Conservation (phyloP, 2,329 filamentous ascomycete species). For the Annulohypoxylon truncatum region DNA sequence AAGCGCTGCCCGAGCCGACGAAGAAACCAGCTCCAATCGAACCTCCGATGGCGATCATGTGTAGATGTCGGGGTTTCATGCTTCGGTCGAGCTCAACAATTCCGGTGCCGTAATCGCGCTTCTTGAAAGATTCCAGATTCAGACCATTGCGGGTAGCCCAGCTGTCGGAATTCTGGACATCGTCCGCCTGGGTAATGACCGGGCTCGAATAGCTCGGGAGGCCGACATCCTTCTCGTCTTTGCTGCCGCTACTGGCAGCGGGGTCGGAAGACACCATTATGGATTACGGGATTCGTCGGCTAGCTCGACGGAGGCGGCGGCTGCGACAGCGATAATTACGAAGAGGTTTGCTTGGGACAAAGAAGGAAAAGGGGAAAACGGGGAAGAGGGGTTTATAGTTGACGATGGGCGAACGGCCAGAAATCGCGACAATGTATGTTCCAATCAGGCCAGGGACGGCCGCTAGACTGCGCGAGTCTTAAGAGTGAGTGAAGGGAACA, state of each 20-base stretch:
- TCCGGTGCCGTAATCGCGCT: conserved; percentile 52
- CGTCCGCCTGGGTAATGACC: conserved; percentile 29
- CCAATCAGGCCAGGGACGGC: conserved; percentile 19
- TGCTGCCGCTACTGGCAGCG: conserved; percentile 40
- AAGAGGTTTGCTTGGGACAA: background rate
- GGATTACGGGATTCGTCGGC: conserved; percentile 5
- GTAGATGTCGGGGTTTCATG: conserved; percentile 62
- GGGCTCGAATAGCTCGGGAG: conserved; percentile 42
- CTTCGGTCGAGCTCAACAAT: conserved; percentile 54
- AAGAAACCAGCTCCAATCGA: conserved; percentile 73
- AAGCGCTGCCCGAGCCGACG: conserved; percentile 66
- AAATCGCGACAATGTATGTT: conserved; percentile 17
- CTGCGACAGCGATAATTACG: background rate
- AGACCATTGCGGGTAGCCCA: conserved; percentile 56
- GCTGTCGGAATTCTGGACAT: conserved; percentile 44
- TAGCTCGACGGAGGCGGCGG: background rate
- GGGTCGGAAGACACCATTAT: conserved; percentile 43
- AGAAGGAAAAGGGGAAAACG: background rate
- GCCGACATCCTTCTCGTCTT: conserved; percentile 48
- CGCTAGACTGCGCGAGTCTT: conserved; percentile 10
- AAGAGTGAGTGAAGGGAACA: conserved; percentile 14
- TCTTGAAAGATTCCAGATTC: conserved; percentile 56
- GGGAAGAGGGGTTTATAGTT: background rate
- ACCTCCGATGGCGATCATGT: conserved; percentile 66
- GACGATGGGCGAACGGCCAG: conserved; percentile 4